Base-by-base conservation (phyloP, 2,329 filamentous ascomycete genomes). In the Calonectria pteridis region DNA sequence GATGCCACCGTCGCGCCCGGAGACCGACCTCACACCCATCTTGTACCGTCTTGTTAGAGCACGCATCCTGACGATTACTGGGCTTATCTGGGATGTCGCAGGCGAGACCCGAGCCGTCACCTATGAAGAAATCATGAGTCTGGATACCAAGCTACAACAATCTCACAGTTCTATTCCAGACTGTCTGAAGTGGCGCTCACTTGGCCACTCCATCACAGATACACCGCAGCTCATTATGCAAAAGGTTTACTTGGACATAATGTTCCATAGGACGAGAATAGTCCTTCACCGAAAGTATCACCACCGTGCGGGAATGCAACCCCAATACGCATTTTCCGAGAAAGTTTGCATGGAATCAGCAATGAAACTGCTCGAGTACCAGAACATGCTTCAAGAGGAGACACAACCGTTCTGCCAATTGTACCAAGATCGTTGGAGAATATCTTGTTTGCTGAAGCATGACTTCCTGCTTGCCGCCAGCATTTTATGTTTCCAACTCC, bases 281-380 rank as follows among this genome's bases (percentile, higher is more conserved):
- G 84, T 89, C 33, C 79, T 88, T 23, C 87, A 89, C 77, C 82
- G 87, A 3, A 69, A 58, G 31, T 73, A 63, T 40, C 33, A 71
- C 7, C 28, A 33, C 66, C 67, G 26, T 13, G 63, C 46, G 16
- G 37, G 23, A 14, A 26, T 28, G 9, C 14, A 55, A n/a, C 46
- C 29, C 20, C 11, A 55, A 53, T 67, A 64, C 4, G 53, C 29
- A 7, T 13, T 64, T 51, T 73, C 72, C 33, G 26, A 29, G 10
- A 37, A 23, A 16, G 33, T 29, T 35, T 70, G 70, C 63, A 29
- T 73, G 23, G 53, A 71, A 10, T 46, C 72, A 7, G 62, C 72
- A 5, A 43, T 73, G 20, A 63, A 67, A 33, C 35, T 73, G 5
- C 46, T 73, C 4, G 72, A 67, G 11, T 63, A 59, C 28, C 72